Evolutionary conservation across 2,329 filamentous ascomycete genomes (phyloP), one percentile per base, ranked within the genome.

Genomic region (Paecilomyces sp.): DNA sequence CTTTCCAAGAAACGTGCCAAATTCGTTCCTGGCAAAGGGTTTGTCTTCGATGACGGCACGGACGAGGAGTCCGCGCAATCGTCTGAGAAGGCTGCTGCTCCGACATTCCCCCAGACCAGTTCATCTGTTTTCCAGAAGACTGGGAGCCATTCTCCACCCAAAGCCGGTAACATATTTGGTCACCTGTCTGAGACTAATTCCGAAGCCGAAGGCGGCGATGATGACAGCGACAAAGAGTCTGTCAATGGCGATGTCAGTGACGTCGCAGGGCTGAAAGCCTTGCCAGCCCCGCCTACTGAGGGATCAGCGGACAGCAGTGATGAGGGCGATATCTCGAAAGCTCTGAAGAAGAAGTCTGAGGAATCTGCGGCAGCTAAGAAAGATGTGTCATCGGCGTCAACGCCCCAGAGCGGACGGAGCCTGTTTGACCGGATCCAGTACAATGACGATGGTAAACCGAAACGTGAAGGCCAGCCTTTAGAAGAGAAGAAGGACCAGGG

Each of bases 111-210:
- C 58, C n/a, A 28, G 31, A 61, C 63, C 41, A 59, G 63, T 18
- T 60, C 63, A 2, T 73, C 73, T 0, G 65, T 74, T 18, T 71
- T 73, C 47, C 68, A 30, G 2, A 18, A 72, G 54, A 60, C 66
- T 9, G 65, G 68, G 18, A 65, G 62, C 25, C 67, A 66, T 31
- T 66, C 72, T 12, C 57, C 70, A 3, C 65, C 65, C 33, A 67
- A 67, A 31, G 65, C 71, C 5, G 68, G 65, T 55, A 72, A 75
- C 57, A 75, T 75, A 25, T 77, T 77, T 50, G 71, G 72, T 53
- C 68, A 74, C 54, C 60, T 77, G 50, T 70, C 72, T 31, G 68
- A 65, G 22, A 70, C 70, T 13, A 67, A 68, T 3, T 68, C 67
- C 8, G 58, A 57, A 12, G 58, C 31, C 22, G 66, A 71, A 52